Base-by-base conservation (phyloP, 1,139 yeast species). In the Blastobotrys arbuscula region DNA sequence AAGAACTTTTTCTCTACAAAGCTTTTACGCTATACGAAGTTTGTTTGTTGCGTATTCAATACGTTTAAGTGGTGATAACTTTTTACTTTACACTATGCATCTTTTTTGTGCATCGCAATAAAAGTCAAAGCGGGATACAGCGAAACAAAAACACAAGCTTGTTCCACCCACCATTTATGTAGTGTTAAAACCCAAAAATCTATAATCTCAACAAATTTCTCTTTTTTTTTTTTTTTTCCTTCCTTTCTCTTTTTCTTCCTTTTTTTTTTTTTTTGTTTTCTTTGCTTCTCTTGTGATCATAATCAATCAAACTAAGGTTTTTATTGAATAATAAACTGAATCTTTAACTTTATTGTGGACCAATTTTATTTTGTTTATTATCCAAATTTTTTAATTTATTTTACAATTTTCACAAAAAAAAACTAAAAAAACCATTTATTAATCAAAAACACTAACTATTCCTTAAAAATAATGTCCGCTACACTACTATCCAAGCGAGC, bases 401-500 rank as follows among this genome's bases (percentile, higher is more conserved):
- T 31, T 31, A 7, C 6, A 7, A 7, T 7, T 6, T 31, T 6
- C n/a, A 18, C n/a, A 18, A 7, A 6, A 7, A 31, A 6, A 31
- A 31, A 8, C 7, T 31, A 15, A 31, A 7, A 36, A 13, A 20
- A 15, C 5, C 4, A 20, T 18, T 30, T 16, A 41, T n/a, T 24
- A 23, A 41, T 24, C 18, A 13, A 16, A 33, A 3, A 9, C 28
- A 38, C 21, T 21, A 20, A n/a, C 31, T 10, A 36, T 18, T 18
- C 12, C 23, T 30, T 19, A 41, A 21, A 42, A 31, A 42, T 13
- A 24, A 50, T 50, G 53, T 48, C 53, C 18, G 48, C 50, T 41
- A 47, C 53, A 28, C 39, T 50, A 44, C 49, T 50, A 21, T 38
- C 53, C 34, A 49, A 50, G 48, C 50, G 53, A 47, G 49, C 42